A percentile compares a stretch with the other conserved stretches of the same genome.
Conservation (phyloP, 1,284 basidiomycete species). For the Cutaneotrichosporon cutaneum region DNA sequence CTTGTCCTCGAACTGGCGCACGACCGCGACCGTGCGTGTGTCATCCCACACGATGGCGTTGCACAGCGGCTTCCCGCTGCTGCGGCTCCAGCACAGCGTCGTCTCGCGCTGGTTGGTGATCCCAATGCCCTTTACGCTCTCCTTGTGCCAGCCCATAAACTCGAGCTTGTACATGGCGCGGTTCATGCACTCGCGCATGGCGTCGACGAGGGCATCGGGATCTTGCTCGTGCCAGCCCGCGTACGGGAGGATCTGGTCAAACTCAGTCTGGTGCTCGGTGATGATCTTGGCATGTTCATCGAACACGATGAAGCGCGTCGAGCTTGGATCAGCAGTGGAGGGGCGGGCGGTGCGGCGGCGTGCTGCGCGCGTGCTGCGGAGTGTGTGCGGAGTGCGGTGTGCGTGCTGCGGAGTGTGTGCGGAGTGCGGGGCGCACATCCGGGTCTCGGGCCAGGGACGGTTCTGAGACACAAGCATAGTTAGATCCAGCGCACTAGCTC, state of each 20-base stretch:
- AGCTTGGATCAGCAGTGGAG: conserved; percentile 60
- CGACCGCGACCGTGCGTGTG: conserved; percentile 78
- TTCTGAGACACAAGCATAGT: too few relatives aligned
- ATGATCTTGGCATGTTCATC: conserved; percentile 84
- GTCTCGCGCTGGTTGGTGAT: conserved; percentile 99
- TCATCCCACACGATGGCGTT: conserved; percentile 97
- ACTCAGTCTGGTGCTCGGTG: conserved; percentile 83
- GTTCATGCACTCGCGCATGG: conserved; percentile 75
- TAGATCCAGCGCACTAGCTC: neutral
- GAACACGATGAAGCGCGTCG: conserved; percentile 91
- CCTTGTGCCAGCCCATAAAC: conserved; percentile 65
- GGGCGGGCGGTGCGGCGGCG: neutral
- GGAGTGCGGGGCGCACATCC: too few relatives aligned
- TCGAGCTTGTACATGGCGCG: conserved; percentile 73
- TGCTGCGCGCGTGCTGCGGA: too few relatives aligned
- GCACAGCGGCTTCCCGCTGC: conserved; percentile 82
- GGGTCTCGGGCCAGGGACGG: neutral
- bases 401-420: too few relatives aligned
- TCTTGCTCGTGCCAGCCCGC: conserved; percentile 98
- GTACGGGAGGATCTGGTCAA: conserved; percentile 84
- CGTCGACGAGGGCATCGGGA: conserved; percentile 74
- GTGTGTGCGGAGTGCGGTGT: too few relatives aligned
- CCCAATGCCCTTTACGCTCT: conserved; percentile 84
- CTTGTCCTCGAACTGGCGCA: conserved; percentile 73
- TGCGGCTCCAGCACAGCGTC: conserved; percentile 87